Evolutionary conservation across 139 green algal genomes (phyloP).

Genomic region (Nannochloris sp.): DNA sequence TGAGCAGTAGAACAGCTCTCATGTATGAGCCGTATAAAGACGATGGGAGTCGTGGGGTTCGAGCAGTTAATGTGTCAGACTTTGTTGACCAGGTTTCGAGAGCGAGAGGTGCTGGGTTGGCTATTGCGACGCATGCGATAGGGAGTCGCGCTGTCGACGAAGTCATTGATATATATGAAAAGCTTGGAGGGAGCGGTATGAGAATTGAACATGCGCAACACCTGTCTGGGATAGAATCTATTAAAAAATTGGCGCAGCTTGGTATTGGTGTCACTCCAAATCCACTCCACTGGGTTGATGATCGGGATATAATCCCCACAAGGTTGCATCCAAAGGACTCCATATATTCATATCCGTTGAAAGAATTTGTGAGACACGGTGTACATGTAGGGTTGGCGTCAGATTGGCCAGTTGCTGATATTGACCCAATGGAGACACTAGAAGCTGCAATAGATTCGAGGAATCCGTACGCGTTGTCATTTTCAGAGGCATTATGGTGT

Average conservation of each 20-base stretch:
- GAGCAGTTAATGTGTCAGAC: constrained; percentile 5
- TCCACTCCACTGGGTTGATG: constrained; percentile 54
- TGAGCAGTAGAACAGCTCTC: constrained; percentile 57
- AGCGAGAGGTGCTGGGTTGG: constrained; percentile 10
- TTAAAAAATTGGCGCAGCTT: constrained; percentile 14
- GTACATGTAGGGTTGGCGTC: constrained; percentile 22
- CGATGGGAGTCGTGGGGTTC: constrained; percentile 5
- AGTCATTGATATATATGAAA: constrained; percentile 28
- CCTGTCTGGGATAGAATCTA: constrained; percentile 18
- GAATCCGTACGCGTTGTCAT: neutral
- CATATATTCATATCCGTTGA: constrained; percentile 28
- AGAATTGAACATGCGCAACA: constrained; percentile 55
- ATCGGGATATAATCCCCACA: constrained; percentile 33
- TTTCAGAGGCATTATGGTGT: neutral
- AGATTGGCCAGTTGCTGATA: constrained; percentile 60
- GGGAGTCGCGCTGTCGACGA: constrained; percentile 66
- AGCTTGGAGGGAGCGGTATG: neutral
- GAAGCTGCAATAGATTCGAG: neutral
- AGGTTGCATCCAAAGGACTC: constrained; percentile 34
- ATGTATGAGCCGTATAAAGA: constrained; percentile 49
- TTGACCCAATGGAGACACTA: constrained; percentile 31
- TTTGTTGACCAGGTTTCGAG: constrained; percentile 12
- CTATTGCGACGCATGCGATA: constrained; percentile 66
- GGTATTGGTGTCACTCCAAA: constrained; percentile 41
- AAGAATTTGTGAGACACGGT: constrained; percentile 5